Evolutionary conservation across 1,139 yeast species (phyloP), one percentile per base, ranked within the genome.

Genomic region (Candida sanyaensis): DNA sequence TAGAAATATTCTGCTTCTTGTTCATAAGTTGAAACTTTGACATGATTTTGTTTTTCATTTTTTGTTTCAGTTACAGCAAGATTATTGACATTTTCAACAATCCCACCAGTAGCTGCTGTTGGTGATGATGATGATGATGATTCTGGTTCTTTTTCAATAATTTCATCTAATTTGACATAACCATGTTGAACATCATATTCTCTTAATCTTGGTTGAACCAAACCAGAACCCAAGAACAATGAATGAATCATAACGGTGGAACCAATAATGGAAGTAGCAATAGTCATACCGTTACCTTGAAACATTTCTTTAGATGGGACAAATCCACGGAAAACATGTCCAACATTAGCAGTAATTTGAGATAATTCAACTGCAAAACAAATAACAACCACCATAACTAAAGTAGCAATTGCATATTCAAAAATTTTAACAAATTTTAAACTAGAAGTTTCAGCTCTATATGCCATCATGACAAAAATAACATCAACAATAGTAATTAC

Each of bases 181-280:
- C 85, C 85, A 53, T 81, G 68, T 41, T 72, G 71, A 7, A 76
- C 66, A 58, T 84, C 90, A 57, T 71, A 84, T 43, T 86, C 90
- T 59, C 83, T 80, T 50, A 84, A 68, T 57, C 95, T 73, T n/a
- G 92, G 84, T 57, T 86, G 91, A 2, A 86, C 93, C 44, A 87
- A 74, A 5, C 89, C 89, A 0, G 91, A 84, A 1, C 93, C 93
- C 49, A 87, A 71, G 56, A 81, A 86, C 49, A 87, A 71, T 0
- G 90, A 84, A 60, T 86, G 93, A 5, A 93, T 92, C 95, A 87
- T 87, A 8, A 86, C 92, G 0, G 93, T 86, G 38, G 91, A 88
- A 32, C 95, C 95, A 42, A 88, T 71, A 56, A 88, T 82, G 13
- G 92, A 86, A 24, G 90, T 84, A 5, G 93, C 88, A 42, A 84